A percentile compares a stretch with the other conserved stretches of the same genome.
Evolutionary conservation across 768 basidiomycete species (phyloP).

Genomic region (Hygrocybe coccinea): DNA sequence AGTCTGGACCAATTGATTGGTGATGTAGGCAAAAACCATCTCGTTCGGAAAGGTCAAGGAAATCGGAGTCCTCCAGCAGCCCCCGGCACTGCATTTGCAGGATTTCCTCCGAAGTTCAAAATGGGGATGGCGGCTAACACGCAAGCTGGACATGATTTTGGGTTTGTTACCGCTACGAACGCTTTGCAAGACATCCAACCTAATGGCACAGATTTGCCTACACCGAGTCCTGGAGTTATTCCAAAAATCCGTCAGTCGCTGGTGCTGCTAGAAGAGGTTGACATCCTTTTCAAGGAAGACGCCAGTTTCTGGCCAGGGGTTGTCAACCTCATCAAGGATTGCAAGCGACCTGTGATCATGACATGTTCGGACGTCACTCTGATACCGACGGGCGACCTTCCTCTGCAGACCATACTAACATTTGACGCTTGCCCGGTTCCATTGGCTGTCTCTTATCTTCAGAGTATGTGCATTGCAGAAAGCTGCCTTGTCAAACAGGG

Average conservation of each 20-base stretch:
- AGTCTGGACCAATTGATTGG: conserved; percentile 80
- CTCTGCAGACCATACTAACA: conserved; percentile 64
- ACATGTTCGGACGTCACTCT: conserved; percentile 81
- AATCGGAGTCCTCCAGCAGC: conserved; percentile 2
- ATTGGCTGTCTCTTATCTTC: conserved; percentile 63
- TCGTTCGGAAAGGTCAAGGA: conserved; percentile 44
- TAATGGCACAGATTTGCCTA: not conserved
- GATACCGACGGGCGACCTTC: conserved; percentile 69
- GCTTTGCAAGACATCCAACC: not conserved
- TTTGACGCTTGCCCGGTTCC: conserved; percentile 57
- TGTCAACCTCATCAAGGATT: conserved; percentile 72
- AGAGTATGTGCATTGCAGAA: conserved; percentile 55
- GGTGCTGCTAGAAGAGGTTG: conserved; percentile 92
- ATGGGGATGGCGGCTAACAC: not conserved
- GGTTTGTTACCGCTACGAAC: conserved; percentile 14
- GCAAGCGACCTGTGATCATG: conserved; percentile 83
- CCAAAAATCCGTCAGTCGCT: conserved; percentile 68
- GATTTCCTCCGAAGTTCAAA: not conserved
- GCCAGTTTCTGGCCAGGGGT: conserved; percentile 81
- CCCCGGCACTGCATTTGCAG: not conserved
- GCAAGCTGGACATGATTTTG: conserved; percentile 17
- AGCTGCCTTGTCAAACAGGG: conserved; percentile 44
- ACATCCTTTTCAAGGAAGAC: conserved; percentile 87
- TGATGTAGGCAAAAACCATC: conserved; percentile 91
- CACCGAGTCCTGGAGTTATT: not conserved